Evolutionary conservation across 331 rosid genomes (phyloP).

Genomic region (Malus hybrid): DNA sequence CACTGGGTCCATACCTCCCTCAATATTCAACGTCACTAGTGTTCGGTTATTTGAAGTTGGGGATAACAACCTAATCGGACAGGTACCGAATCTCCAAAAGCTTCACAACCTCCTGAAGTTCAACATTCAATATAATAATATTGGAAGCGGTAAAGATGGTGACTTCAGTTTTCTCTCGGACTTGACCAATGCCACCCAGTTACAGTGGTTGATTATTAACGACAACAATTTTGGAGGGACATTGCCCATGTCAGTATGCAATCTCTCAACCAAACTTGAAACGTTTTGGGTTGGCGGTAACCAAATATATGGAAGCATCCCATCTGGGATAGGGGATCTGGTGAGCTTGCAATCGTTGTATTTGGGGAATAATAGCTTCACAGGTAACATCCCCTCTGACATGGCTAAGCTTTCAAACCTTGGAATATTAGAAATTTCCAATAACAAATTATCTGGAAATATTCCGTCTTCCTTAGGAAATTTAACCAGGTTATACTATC

Average conservation of each 20-base stretch:
- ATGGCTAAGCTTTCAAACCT: not conserved
- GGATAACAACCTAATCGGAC: not conserved
- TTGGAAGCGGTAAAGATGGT: not conserved
- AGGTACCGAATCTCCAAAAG: not conserved
- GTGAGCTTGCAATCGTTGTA: too few relatives aligned
- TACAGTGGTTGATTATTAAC: accelerated
- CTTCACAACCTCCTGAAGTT: not conserved
- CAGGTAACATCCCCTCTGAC: not conserved
- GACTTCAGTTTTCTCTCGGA: not conserved
- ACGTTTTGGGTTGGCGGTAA: accelerated
- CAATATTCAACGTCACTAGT: not conserved
- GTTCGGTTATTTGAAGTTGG: not conserved
- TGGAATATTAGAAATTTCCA: accelerated
- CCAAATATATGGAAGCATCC: not conserved
- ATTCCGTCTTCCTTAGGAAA: not conserved
- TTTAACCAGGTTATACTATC: not conserved
- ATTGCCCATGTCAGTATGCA: not conserved
- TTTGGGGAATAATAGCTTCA: too few relatives aligned
- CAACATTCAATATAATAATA: accelerated
- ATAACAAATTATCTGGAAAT: not conserved
- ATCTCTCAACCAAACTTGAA: not conserved
- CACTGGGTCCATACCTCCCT: not conserved
- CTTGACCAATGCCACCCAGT: not conserved
- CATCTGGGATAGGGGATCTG: too few relatives aligned
- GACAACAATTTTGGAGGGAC: not conserved